Evolutionary conservation across 2,329 filamentous ascomycete genomes (phyloP), one percentile per base, ranked within the genome.

Genomic region (Colletotrichum tanaceti): DNA sequence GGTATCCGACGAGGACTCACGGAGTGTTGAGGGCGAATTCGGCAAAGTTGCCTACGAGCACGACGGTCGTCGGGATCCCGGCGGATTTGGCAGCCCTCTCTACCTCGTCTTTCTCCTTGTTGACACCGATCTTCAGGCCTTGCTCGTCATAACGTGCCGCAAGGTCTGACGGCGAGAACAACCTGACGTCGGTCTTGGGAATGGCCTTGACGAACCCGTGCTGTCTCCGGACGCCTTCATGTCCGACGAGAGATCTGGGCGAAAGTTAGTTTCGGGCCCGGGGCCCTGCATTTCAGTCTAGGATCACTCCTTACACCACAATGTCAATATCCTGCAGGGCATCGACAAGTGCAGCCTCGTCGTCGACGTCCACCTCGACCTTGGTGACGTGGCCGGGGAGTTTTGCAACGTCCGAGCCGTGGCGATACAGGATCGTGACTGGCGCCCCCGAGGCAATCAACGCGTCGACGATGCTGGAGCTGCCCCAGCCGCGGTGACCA

Each of bases 121-220:
- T 74, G 5, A 72, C 62, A 13, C 7, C 7, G 10, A 75, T 67
- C 3, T 58, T 71, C 3, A 75, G 47, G 1, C 73, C 75, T 50
- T 74, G 68, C 55, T 75, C 72, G 18, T 74, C 73, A 16, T 66
- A 71, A 9, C 71, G 72, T 24, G 73, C 63, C 10, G 70, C 74
- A 22, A 77, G 66, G 16, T 77, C 72, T 0, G 74, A 77, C 2
- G 74, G 75, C 32, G 76, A 73, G 52, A 77, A 77, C 0, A 77
- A 53, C 54, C 75, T 73, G 6, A 77, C 75, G 3, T 71, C 70
- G 1, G 74, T 71, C 24, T 74, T 70, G 0, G 75, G 74, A 16
- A 77, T 75, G 0, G 75, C 74, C 35, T 71, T 73, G 39, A 77
- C 53, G 55, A 77, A 75, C 24, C 28, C 73, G 38, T 72, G 73